Percentiles rank a stretch among this genome's conserved stretches.
Evolutionary conservation across 805 yeast species (phyloP).

Genomic region (Yamadazyma paraphyllophila): DNA sequence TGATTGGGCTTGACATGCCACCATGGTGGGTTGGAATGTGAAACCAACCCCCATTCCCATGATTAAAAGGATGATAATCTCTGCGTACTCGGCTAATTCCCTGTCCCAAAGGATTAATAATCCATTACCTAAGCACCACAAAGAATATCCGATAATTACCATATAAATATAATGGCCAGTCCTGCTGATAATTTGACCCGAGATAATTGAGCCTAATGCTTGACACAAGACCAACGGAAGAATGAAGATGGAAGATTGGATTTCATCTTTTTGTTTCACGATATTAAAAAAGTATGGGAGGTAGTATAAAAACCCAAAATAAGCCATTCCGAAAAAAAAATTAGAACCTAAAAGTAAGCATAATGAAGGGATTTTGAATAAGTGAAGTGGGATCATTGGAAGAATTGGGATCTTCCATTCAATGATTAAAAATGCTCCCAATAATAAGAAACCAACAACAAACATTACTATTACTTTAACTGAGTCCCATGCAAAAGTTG

Average conservation of each 20-base stretch:
- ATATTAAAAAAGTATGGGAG: slow-evolving; percentile 30
- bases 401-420: slow-evolving; percentile 50
- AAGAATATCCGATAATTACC: slow-evolving; percentile 39
- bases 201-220: slow-evolving; percentile 40
- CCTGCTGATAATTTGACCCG: slow-evolving; percentile 47
- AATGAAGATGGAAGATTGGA: slow-evolving; percentile 33
- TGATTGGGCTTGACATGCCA: slow-evolving; percentile 57
- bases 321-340: slow-evolving; percentile 50
- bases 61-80: slow-evolving; percentile 19
- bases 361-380: slow-evolving; percentile 39
- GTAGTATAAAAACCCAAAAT: slow-evolving; percentile 47
- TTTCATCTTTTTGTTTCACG: slow-evolving; percentile 41
- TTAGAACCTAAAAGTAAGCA: slow-evolving; percentile 31
- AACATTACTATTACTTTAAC: slow-evolving; percentile 35
- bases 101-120: slow-evolving; percentile 33
- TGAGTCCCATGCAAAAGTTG: slow-evolving; percentile 54
- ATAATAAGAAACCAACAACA: slow-evolving; percentile 30
- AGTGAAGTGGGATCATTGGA: slow-evolving; percentile 55
- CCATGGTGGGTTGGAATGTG: slow-evolving; percentile 55
- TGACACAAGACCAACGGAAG: slow-evolving; percentile 47
- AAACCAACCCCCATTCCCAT: slow-evolving; percentile 45
- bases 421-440: slow-evolving; percentile 44
- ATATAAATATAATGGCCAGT: slow-evolving; percentile 44
- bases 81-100: slow-evolving; percentile 29
- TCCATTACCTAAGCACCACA: slow-evolving; percentile 45